These are phyloP conservation scores for Nannizzia gypsea DNA, from an alignment of 2,329 filamentous ascomycete genomes.

Conservation along the genomic window DNA sequence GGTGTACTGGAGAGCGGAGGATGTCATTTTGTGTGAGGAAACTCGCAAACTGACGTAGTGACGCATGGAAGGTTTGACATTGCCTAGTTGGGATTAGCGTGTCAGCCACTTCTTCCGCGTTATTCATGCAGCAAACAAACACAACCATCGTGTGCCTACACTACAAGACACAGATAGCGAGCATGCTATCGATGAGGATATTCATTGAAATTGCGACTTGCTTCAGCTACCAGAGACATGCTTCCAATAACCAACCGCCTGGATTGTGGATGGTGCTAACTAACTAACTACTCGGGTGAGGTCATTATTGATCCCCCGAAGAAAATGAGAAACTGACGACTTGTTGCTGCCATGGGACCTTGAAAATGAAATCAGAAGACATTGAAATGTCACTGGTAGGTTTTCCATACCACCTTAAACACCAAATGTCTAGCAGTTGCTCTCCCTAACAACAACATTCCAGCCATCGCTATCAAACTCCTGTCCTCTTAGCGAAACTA, in stretches of 20 bases:
- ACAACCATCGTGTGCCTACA: neutral
- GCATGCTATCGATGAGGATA: neutral
- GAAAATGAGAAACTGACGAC: too few species aligned
- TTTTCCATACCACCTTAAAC: neutral
- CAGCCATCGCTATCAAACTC: neutral
- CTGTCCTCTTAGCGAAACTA: neutral
- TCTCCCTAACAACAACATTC: neutral
- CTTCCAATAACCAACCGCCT: too few species aligned
- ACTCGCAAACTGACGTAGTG: slow-evolving; percentile 1
- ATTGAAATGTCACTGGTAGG: too few species aligned
- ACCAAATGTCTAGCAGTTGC: neutral
- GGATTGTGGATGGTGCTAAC: too few species aligned
- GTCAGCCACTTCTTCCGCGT: neutral
- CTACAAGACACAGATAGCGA: neutral
- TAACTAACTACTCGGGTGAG: too few species aligned
- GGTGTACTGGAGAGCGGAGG: neutral
- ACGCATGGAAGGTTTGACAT: neutral
- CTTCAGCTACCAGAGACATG: too few species aligned
- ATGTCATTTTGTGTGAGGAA: neutral
- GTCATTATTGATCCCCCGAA: too few species aligned
- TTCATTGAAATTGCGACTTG: neutral
- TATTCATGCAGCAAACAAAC: too few species aligned
- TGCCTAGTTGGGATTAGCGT: slow-evolving; percentile 1
- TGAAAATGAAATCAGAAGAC: too few species aligned
- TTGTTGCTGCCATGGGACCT: too few species aligned